A percentile compares a stretch with the other conserved stretches of the same genome.
Evolutionary conservation across 345 rosid genomes (phyloP).

Genomic region (Melaleuca quinquenervia): DNA sequence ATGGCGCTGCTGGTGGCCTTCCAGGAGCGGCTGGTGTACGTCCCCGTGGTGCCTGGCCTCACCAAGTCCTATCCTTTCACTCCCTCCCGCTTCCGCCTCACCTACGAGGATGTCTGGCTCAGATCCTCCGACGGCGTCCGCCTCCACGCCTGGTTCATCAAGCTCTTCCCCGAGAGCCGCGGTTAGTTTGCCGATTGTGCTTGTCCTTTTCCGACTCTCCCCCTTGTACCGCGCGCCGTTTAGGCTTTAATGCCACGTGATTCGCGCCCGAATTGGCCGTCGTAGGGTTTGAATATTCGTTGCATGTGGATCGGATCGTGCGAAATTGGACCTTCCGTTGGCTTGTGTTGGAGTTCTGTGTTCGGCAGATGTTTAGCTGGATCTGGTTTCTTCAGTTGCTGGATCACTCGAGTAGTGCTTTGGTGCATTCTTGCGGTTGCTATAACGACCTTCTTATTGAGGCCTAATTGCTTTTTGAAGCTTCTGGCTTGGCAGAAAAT

Average conservation of each 20-base stretch:
- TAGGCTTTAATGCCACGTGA: not conserved
- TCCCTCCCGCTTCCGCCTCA: conserved; percentile 71
- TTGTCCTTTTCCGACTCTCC: not conserved
- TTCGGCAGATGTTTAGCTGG: not conserved
- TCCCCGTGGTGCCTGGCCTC: conserved; percentile 89
- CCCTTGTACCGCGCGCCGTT: not conserved
- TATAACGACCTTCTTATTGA: not conserved
- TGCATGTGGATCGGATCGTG: not conserved
- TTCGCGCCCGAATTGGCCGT: not conserved
- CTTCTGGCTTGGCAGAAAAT: not conserved
- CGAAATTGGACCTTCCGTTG: not conserved
- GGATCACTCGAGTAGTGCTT: not conserved
- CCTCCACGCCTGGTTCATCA: conserved; percentile 97
- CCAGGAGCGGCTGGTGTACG: conserved; percentile 92
- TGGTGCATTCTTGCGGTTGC: not conserved
- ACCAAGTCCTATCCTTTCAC: conserved; percentile 76
- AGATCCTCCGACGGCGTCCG: conserved; percentile 82
- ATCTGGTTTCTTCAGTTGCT: not conserved
- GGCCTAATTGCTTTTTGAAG: not conserved
- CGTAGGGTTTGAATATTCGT: not conserved
- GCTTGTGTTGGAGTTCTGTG: not conserved
- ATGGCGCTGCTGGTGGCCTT: conserved; percentile 89
- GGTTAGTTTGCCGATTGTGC: conserved; percentile 22
- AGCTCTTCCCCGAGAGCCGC: conserved; percentile 63
- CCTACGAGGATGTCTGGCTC: conserved; percentile 94